A percentile compares a stretch with the other conserved stretches of the same genome.
phyloP scores from a whole-genome alignment of 306 rosid species.

The Hippophae rhamnoides region DNA sequence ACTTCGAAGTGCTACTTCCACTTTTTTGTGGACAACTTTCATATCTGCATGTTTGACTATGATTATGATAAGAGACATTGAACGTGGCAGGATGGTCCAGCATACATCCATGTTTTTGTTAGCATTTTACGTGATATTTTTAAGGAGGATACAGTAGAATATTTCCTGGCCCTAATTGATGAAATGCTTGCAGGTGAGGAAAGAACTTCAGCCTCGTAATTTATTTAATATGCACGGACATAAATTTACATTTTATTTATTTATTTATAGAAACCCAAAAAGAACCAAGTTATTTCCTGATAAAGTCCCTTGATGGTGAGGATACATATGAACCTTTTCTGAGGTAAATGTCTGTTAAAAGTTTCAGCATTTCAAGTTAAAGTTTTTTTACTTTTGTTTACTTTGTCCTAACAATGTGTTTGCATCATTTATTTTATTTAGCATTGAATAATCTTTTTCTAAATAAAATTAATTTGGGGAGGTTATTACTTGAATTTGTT shows the following conservation, averaged over 20 bases:
- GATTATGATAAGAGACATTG: conserved; percentile 12
- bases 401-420: neutral
- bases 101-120: conserved; percentile 74
- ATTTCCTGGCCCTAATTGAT: conserved; percentile 76
- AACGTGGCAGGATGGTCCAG: conserved; percentile 78
- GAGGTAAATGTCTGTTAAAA: conserved; percentile 43
- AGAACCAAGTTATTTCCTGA: conserved; percentile 89
- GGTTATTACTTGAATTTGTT: too few relatives aligned
- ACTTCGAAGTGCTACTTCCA: neutral
- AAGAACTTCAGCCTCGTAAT: conserved; percentile 5
- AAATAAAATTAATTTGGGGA: too few relatives aligned
- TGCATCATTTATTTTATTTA: neutral
- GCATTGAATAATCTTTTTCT: too few relatives aligned
- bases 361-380: neutral
- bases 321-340: conserved; percentile 87
- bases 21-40: neutral
- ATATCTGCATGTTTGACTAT: conserved; percentile 8
- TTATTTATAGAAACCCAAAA: conserved; percentile 62
- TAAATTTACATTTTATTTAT: conserved; percentile 11
- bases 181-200: conserved; percentile 80
- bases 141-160: conserved; percentile 92
- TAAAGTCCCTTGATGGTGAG: conserved; percentile 49
- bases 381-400: neutral
- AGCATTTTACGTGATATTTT: conserved; percentile 71
- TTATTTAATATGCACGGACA: neutral